A percentile compares a stretch with the other conserved stretches of the same genome.
Conservation (phyloP, 768 basidiomycete genomes). For the Lactarius deliciosus region DNA sequence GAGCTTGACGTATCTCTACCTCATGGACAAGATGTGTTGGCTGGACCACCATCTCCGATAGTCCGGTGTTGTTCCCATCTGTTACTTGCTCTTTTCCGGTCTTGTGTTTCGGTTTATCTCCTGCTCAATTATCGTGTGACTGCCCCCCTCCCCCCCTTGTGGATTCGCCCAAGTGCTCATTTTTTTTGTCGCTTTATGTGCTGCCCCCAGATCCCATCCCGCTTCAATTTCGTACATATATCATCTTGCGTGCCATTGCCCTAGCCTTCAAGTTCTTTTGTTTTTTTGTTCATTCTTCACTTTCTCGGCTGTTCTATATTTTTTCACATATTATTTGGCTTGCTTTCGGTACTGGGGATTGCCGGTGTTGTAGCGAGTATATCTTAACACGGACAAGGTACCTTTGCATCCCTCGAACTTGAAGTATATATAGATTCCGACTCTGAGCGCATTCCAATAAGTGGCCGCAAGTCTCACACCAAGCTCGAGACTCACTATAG, state of each 20-base stretch:
- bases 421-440: too few relatives aligned
- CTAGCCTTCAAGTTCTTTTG: background rate
- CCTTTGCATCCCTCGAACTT: background rate
- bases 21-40: slow-evolving; percentile 42
- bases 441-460: too few relatives aligned
- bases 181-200: slow-evolving; percentile 21
- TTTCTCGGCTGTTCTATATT: slow-evolving; percentile 28
- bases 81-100: slow-evolving; percentile 19
- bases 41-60: slow-evolving; percentile 31
- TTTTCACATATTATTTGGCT: slow-evolving; percentile 28
- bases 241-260: slow-evolving; percentile 13
- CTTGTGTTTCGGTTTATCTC: slow-evolving; percentile 23
- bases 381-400: slow-evolving; percentile 21
- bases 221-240: slow-evolving; percentile 23
- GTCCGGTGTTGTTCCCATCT: slow-evolving; percentile 7
- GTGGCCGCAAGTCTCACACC: too few relatives aligned
- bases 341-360: slow-evolving; percentile 29
- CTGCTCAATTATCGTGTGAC: slow-evolving; percentile 14
- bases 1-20: slow-evolving; percentile 71
- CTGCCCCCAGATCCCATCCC: slow-evolving; percentile 22
- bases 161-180: slow-evolving; percentile 27
- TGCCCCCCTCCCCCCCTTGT: slow-evolving; percentile 17
- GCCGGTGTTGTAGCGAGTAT: slow-evolving; percentile 23
- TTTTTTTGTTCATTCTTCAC: slow-evolving; percentile 13
- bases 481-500: too few relatives aligned